Evolutionary conservation across 768 basidiomycete species (phyloP), one percentile per base, ranked within the genome.

Genomic region (Hygrocybe coccinea): DNA sequence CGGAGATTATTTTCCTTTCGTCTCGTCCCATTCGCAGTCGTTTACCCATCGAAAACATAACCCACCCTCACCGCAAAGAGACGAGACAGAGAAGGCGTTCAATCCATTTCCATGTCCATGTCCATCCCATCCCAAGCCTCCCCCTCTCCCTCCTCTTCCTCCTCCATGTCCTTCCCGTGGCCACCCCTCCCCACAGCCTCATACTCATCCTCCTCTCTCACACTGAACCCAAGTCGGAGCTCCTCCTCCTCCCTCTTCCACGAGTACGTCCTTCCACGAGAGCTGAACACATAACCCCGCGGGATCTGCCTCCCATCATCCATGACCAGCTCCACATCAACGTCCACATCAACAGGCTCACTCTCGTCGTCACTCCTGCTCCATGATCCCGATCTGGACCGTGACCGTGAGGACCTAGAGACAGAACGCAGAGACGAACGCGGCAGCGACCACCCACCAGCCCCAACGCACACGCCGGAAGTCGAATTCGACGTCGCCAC

Each of bases 71-170:
- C 29, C 29, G 29, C 29, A 8, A 29, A n/a, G n/a, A n/a, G n/a
- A n/a, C n/a, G 29, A 29, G 29, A 29, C 4, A 29, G 29, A 8
- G 29, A 8, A 8, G 29, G 29, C 7, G 5, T 34, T 74, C 65
- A 78, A 69, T 81, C 79, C 80, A 86, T 81, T 62, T 85, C 83
- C 83, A 86, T 85, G 54, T 86, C 87, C 83, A 89, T 86, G 56
- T 83, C 82, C 76, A 81, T 77, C 4, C 80, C 82, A 49, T 83
- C 81, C 83, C 82, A 84, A 56, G 64, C 62, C 21, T 68, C 62
- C 46, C 62, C 52, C 70, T 65, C 62, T 65, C 62, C n/a, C 64
- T 65, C 29, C 67, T 65, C 79, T 81, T 82, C 73, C 63, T 78
- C 77, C 71, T 71, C 77, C 62, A 29, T 29, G 29, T 29, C 29